Conservation (phyloP, 257 asterid species). For the Coffea canephora region DNA sequence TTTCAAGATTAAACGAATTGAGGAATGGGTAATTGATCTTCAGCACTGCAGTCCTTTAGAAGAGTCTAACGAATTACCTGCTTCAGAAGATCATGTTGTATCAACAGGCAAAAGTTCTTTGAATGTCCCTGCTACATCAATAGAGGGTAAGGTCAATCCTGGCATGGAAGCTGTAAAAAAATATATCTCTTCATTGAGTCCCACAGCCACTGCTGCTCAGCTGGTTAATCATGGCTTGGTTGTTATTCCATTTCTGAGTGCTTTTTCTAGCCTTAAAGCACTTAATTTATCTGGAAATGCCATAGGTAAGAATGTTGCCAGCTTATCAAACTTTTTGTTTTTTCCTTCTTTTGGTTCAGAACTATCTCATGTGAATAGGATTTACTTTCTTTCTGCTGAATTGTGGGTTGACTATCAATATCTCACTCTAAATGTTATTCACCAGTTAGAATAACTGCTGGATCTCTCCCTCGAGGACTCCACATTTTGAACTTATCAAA, state of each 20-base stretch:
- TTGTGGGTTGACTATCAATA: conserved; percentile 12
- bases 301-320: conserved; percentile 55
- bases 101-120: conserved; percentile 22
- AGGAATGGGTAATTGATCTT: conserved; percentile 86
- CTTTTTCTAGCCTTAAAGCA: conserved; percentile 73
- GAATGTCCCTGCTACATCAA: conserved; percentile 39
- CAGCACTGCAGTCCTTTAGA: conserved; percentile 62
- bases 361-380: neutral
- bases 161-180: conserved; percentile 75
- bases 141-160: conserved; percentile 57
- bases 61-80: conserved; percentile 39
- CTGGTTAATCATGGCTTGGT: conserved; percentile 83
- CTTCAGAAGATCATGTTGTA: conserved; percentile 34
- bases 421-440: conserved; percentile 11
- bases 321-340: conserved; percentile 10
- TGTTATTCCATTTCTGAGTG: conserved; percentile 83
- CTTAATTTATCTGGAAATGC: conserved; percentile 90
- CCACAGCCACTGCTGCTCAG: conserved; percentile 77
- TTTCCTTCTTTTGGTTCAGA: conserved; percentile 7
- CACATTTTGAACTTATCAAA: conserved; percentile 86
- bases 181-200: conserved; percentile 75
- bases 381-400: conserved; percentile 1
- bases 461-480: conserved; percentile 94
- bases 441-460: conserved; percentile 82
- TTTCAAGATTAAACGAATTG: conserved; percentile 65